phyloP scores from a whole-genome alignment of 2,329 filamentous ascomycete genomes.

The Stagonosporopsis vannaccii region DNA sequence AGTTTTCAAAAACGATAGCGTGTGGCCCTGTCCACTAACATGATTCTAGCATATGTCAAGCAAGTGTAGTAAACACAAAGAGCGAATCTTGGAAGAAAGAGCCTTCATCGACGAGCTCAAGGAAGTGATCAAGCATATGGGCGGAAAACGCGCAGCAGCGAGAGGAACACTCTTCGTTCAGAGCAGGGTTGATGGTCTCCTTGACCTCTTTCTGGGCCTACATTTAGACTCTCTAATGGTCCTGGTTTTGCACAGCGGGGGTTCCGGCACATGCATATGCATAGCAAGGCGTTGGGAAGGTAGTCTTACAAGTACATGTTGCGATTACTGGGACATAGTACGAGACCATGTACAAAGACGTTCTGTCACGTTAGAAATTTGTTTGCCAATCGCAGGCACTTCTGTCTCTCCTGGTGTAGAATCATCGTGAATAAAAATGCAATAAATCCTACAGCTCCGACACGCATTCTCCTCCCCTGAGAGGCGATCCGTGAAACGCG shows the following conservation, averaged over 20 bases:
- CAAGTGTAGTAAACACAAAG: constrained; percentile 20
- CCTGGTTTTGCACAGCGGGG: constrained; percentile 10
- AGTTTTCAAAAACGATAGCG: constrained; percentile 49
- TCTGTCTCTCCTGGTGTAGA: too few species aligned
- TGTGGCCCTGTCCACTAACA: constrained; percentile 14
- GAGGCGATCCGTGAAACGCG: too few species aligned
- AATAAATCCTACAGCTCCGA: not conserved
- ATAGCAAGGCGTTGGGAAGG: constrained; percentile 18
- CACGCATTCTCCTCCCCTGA: too few species aligned
- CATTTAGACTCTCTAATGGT: not conserved
- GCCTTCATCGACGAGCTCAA: not conserved
- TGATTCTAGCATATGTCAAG: constrained; percentile 29
- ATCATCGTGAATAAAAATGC: not conserved
- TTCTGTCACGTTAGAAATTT: not conserved
- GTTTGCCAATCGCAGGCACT: not conserved
- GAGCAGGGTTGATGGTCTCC: not conserved
- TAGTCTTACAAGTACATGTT: not conserved
- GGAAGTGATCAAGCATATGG: not conserved
- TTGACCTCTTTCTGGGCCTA: not conserved
- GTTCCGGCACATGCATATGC: constrained; percentile 6
- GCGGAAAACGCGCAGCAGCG: not conserved
- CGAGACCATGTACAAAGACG: not conserved
- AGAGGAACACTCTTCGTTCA: not conserved
- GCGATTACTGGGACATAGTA: not conserved
- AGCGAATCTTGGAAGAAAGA: not conserved